Evolutionary conservation across 2,329 filamentous ascomycete genomes (phyloP), one percentile per base, ranked within the genome.

Genomic region (Onygenales sp.): DNA sequence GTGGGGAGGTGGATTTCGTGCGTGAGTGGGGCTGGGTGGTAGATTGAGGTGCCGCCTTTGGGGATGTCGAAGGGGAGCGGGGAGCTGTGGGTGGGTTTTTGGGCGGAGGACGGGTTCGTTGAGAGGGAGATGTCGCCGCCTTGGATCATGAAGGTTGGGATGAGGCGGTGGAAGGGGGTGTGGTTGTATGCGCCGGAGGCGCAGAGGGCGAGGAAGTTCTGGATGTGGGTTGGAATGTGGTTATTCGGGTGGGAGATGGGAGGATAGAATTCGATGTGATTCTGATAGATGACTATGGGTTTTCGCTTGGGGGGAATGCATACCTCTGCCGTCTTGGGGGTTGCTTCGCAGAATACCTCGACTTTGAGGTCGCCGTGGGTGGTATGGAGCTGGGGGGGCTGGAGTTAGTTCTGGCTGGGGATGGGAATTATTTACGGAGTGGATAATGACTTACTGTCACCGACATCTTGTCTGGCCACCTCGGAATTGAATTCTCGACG

Each of bases 301-400:
- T 51, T 54, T 7, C 10, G 31, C 5, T 41, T 44, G 43, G 11
- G 44, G 41, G 50, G 52, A 32, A 54, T 44, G 61, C 73, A 53
- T 74, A 86, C 86, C 74, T 95, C 88, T 58, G 90, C 86, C 0
- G 93, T 95, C 70, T 92, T 91, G 58, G 93, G 93, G 35, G 95
- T 89, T 62, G 87, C 85, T 69, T 96, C 89, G 75, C 92, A 97
- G 75, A 96, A 97, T 60, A 98, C 78, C 71, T 97, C 93, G 63
- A 97, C 82, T 75, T 97, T 98, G 68, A 98, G 79, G 72, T 93
- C 86, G 67, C 93, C 93, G 51, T 86, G 80, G 50, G 84, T 88
- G 49, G 93, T 98, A 72, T 96, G 90, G 11, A 98, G 80, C 73
- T 75, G 49, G 48, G 27, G 13, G 31, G 11, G 6, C 2, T 11